phyloP scores from a whole-genome alignment of 441 rosid genomes.

The Bruguiera hainesii region DNA sequence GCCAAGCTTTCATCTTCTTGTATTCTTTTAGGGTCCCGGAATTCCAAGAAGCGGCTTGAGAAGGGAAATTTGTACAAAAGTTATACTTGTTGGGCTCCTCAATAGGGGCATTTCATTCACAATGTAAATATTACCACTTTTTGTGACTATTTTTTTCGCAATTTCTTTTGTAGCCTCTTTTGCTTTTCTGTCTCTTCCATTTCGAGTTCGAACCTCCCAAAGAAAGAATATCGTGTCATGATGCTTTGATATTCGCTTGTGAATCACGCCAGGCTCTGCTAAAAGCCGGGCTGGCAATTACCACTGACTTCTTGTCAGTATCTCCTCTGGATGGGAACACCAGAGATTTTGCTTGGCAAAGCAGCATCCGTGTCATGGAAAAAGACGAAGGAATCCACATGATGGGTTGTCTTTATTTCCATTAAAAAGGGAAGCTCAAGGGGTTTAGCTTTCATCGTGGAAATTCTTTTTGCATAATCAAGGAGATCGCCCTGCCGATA shows the following conservation, averaged over 20 bases:
- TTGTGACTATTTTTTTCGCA: not conserved
- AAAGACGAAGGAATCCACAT: too few relatives aligned
- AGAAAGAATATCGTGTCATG: not conserved
- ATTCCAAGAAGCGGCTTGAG: slow-evolving; percentile 17
- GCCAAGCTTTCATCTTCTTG: not conserved
- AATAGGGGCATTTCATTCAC: slow-evolving; percentile 3
- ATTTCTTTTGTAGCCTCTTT: not conserved
- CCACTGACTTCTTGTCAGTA: too few relatives aligned
- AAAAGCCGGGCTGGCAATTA: not conserved
- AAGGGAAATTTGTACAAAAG: slow-evolving; percentile 36
- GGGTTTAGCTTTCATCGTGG: too few relatives aligned
- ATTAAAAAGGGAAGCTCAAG: too few relatives aligned
- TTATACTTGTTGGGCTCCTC: slow-evolving; percentile 5
- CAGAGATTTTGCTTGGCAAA: too few relatives aligned
- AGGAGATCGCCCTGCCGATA: too few relatives aligned
- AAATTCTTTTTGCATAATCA: too few relatives aligned
- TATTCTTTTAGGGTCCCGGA: slow-evolving; percentile 9
- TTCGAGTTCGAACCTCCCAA: slow-evolving; percentile 6
- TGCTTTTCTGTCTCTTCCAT: too few relatives aligned
- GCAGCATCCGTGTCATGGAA: too few relatives aligned
- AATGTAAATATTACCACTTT: slow-evolving; percentile 19
- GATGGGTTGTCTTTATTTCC: too few relatives aligned
- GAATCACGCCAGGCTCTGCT: slow-evolving; percentile 17
- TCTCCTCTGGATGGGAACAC: too few relatives aligned
- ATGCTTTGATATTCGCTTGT: slow-evolving; percentile 20